Evolutionary conservation across 345 rosid genomes (phyloP).

Genomic region (Boechera stricta): DNA sequence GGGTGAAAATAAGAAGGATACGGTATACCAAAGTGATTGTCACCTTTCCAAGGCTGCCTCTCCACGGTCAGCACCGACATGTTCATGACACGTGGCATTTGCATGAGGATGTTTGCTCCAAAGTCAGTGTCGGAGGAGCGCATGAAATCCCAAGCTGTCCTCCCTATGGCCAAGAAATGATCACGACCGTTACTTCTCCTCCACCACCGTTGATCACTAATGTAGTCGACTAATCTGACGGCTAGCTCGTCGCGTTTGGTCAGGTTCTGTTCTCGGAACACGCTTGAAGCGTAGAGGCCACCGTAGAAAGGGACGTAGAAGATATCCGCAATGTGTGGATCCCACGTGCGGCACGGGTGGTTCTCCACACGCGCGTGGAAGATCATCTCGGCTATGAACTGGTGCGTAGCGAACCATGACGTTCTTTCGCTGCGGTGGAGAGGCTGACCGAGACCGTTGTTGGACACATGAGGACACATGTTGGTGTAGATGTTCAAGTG

Average conservation of each 20-base stretch:
- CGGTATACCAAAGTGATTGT: slow-evolving; percentile 60
- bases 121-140: slow-evolving; percentile 48
- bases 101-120: slow-evolving; percentile 58
- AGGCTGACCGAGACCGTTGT: slow-evolving; percentile 60
- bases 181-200: slow-evolving; percentile 57
- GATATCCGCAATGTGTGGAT: slow-evolving; percentile 55
- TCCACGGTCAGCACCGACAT: slow-evolving; percentile 63
- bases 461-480: slow-evolving; percentile 59
- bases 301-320: slow-evolving; percentile 60
- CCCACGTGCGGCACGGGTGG: slow-evolving; percentile 58
- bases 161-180: slow-evolving; percentile 62
- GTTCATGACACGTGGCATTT: slow-evolving; percentile 57
- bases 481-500: slow-evolving; percentile 51
- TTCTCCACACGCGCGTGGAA: slow-evolving; percentile 55
- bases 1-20: slow-evolving; percentile 81
- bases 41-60: slow-evolving; percentile 50
- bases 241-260: slow-evolving; percentile 53
- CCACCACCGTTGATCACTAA: slow-evolving; percentile 53
- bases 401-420: slow-evolving; percentile 53
- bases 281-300: slow-evolving; percentile 61
- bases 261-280: slow-evolving; percentile 56
- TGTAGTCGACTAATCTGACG: slow-evolving; percentile 37
- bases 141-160: slow-evolving; percentile 65
- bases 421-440: background rate
- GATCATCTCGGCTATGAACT: slow-evolving; percentile 60